Percentiles rank a stretch among this genome's conserved stretches.
Evolutionary conservation across 257 asterid species (phyloP).

Genomic region (Striga asiatica): DNA sequence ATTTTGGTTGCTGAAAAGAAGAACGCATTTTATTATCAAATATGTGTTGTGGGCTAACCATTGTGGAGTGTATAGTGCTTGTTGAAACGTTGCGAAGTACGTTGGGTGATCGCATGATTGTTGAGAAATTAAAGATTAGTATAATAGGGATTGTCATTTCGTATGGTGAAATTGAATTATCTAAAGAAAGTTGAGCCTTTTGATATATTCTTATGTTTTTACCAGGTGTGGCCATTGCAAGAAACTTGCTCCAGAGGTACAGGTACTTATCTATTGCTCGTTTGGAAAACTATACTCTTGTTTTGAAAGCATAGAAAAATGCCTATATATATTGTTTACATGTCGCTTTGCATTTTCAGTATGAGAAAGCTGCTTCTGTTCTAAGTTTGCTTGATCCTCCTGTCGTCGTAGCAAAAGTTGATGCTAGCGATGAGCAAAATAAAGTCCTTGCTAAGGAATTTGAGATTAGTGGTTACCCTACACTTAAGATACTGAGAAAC

Average conservation of each 20-base stretch:
- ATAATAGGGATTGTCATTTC: background rate
- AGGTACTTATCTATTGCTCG: constrained; percentile 8
- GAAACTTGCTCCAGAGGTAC: constrained; percentile 80
- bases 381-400: constrained; percentile 68
- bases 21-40: too few relatives aligned
- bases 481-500: constrained; percentile 64
- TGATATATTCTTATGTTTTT: constrained; percentile 19
- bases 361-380: constrained; percentile 79
- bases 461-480: constrained; percentile 63
- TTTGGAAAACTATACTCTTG: too few relatives aligned
- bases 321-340: background rate
- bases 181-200: background rate
- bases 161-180: background rate
- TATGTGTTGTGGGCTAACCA: too few relatives aligned
- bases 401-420: constrained; percentile 63
- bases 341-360: constrained; percentile 35
- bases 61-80: too few relatives aligned
- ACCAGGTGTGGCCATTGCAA: constrained; percentile 71
- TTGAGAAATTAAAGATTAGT: background rate
- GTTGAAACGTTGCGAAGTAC: too few relatives aligned
- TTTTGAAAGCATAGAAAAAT: too few relatives aligned
- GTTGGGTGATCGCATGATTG: constrained; percentile 35
- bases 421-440: constrained; percentile 54
- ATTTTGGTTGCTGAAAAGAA: too few relatives aligned
- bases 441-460: constrained; percentile 44